phyloP scores from a whole-genome alignment of 345 rosid genomes.

The Luvunga scandens region DNA sequence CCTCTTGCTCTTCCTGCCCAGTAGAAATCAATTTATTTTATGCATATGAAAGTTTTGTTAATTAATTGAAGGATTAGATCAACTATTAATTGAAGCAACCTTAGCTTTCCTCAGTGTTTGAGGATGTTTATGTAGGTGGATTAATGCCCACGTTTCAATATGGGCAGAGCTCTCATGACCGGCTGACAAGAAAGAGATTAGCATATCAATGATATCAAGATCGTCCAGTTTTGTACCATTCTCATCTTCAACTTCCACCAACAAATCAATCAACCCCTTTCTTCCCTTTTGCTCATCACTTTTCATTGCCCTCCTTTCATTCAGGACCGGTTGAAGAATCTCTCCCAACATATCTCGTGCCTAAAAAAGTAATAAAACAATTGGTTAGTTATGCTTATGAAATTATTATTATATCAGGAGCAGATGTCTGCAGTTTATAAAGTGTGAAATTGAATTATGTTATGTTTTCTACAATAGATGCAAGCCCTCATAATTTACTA shows the following conservation, averaged over 20 bases:
- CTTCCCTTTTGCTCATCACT: not conserved
- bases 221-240: conserved; percentile 23
- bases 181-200: conserved; percentile 21
- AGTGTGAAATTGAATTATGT: too few species aligned
- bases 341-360: conserved; percentile 25
- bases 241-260: conserved; percentile 36
- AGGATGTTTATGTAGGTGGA: not conserved
- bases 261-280: conserved; percentile 28
- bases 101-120: not conserved
- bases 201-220: conserved; percentile 28
- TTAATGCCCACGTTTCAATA: not conserved
- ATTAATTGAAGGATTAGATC: too few species aligned
- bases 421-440: too few species aligned
- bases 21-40: not conserved
- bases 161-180: conserved; percentile 5
- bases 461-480: too few species aligned
- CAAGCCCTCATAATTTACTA: too few species aligned
- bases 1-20: conserved; percentile 35
- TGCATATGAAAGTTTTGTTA: too few species aligned
- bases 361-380: conserved; percentile 3
- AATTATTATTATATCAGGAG: too few species aligned
- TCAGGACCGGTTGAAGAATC: conserved; percentile 22
- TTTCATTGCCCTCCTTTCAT: conserved; percentile 17
- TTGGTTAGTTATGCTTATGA: too few species aligned
- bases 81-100: not conserved